Percentiles rank a stretch among this genome's conserved stretches.
phyloP scores from a whole-genome alignment of 2,329 filamentous ascomycete species.

The Colletotrichum zoysiae region DNA sequence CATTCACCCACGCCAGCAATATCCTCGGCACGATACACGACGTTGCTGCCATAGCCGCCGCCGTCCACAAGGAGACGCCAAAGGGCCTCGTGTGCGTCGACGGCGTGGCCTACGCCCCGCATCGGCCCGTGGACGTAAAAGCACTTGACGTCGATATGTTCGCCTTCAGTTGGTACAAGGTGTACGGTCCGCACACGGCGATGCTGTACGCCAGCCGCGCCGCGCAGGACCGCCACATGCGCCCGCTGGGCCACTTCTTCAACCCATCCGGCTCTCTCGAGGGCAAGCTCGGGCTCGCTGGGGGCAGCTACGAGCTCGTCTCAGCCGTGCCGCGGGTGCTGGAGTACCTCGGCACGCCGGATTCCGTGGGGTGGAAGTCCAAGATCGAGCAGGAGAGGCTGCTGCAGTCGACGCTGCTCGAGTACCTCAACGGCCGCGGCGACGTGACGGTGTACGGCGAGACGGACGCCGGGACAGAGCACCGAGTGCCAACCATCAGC shows the following conservation, averaged over 20 bases:
- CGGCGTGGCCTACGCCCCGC: conserved; percentile 81
- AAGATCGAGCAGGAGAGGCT: conserved; percentile 71
- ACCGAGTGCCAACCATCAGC: conserved; percentile 75
- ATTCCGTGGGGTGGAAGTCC: conserved; percentile 58
- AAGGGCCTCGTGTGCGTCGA: conserved; percentile 78
- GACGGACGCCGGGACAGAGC: conserved; percentile 57
- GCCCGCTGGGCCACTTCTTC: conserved; percentile 75
- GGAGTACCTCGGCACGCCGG: conserved; percentile 66
- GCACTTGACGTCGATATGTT: conserved; percentile 81
- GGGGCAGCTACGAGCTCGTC: conserved; percentile 77
- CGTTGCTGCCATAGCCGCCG: conserved; percentile 66
- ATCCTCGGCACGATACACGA: conserved; percentile 79
- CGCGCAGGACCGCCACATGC: conserved; percentile 65
- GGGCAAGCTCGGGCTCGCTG: conserved; percentile 77
- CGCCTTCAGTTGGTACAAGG: conserved; percentile 85
- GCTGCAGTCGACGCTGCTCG: conserved; percentile 70
- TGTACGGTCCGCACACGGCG: conserved; percentile 82
- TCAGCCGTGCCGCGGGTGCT: conserved; percentile 72
- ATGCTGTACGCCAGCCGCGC: conserved; percentile 74
- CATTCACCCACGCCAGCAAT: conserved; percentile 81
- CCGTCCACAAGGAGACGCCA: conserved; percentile 62
- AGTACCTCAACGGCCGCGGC: conserved; percentile 65
- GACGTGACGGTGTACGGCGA: conserved; percentile 72
- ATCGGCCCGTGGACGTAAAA: conserved; percentile 76
- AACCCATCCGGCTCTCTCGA: conserved; percentile 70